Percentiles rank a stretch among this genome's conserved stretches.
phyloP scores from a whole-genome alignment of 805 yeast genomes.

The Starmera amethionina region DNA sequence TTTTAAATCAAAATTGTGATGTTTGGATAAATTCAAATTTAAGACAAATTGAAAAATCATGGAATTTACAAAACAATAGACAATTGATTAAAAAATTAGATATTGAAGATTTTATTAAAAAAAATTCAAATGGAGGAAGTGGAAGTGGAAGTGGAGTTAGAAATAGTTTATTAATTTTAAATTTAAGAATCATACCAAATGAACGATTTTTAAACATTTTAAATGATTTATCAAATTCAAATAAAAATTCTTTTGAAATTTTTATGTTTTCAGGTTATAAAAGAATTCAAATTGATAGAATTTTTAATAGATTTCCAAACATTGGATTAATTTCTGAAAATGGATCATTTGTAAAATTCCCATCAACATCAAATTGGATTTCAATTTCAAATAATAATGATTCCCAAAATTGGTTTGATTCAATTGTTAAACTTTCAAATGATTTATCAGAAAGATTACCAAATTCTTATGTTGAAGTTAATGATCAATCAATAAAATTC shows the following conservation, averaged over 20 bases:
- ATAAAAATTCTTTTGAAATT: conserved; percentile 33
- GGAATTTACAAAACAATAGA: conserved; percentile 39
- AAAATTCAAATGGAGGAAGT: conserved; percentile 18
- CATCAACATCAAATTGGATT: conserved; percentile 46
- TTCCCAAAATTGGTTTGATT: conserved; percentile 48
- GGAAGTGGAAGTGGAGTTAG: too few species aligned
- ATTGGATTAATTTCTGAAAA: conserved; percentile 85
- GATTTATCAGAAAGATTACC: conserved; percentile 71
- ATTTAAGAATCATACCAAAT: conserved; percentile 46
- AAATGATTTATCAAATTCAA: conserved; percentile 42
- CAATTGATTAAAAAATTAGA: conserved; percentile 24
- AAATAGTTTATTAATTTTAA: conserved; percentile 37
- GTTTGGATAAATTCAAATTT: conserved; percentile 63
- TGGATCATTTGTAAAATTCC: conserved; percentile 68
- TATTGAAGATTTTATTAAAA: conserved; percentile 15
- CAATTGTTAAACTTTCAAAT: conserved; percentile 43
- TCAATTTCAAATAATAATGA: conserved; percentile 44
- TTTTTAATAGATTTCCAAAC: conserved; percentile 56
- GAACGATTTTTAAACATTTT: conserved; percentile 49
- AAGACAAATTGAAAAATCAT: conserved; percentile 38
- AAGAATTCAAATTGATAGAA: conserved; percentile 52
- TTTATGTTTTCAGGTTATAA: conserved; percentile 63
- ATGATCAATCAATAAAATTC: conserved; percentile 69
- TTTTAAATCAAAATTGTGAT: conserved; percentile 58
- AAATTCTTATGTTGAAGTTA: conserved; percentile 60